A percentile compares a stretch with the other conserved stretches of the same genome.
Evolutionary conservation across 2,329 filamentous ascomycete species (phyloP).

Genomic region (Microdochium paspali): DNA sequence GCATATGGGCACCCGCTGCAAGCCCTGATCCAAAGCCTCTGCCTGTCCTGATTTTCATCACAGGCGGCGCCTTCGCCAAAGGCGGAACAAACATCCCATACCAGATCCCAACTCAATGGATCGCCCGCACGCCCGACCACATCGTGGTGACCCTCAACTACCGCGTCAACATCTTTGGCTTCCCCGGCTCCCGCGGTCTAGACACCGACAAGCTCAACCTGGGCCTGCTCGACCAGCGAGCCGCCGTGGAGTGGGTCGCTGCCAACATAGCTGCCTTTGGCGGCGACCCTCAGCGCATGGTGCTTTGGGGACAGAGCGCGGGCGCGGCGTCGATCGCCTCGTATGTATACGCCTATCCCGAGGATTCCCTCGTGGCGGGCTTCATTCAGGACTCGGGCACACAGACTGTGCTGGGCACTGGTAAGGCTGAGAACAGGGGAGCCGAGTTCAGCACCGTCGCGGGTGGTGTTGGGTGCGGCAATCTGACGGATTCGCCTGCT

Average conservation of each 20-base stretch:
- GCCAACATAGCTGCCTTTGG: constrained; percentile 1
- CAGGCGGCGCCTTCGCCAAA: constrained; percentile 8
- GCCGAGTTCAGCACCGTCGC: constrained; percentile 16
- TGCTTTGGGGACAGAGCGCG: constrained; percentile 6
- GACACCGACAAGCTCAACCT: neutral
- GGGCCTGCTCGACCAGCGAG: neutral
- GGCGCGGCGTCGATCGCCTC: constrained; percentile 1
- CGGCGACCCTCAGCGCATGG: neutral
- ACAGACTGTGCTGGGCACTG: constrained; percentile 13
- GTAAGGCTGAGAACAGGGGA: too few species aligned
- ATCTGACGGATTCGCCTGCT: too few species aligned
- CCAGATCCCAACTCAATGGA: constrained; percentile 3
- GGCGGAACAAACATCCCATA: constrained; percentile 1
- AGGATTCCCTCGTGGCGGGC: constrained; percentile 23
- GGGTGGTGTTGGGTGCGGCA: constrained; percentile 11
- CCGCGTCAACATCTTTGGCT: neutral
- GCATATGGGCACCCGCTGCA: constrained; percentile 12
- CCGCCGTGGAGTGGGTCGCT: constrained; percentile 2
- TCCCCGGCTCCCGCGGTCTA: neutral
- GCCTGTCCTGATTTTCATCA: constrained; percentile 16
- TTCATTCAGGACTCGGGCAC: constrained; percentile 21
- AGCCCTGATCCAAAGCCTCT: constrained; percentile 2
- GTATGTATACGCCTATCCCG: constrained; percentile 4
- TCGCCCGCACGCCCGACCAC: constrained; percentile 2
- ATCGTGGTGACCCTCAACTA: constrained; percentile 3